phyloP scores from a whole-genome alignment of 768 basidiomycete species.

The Suillus subaureus region DNA sequence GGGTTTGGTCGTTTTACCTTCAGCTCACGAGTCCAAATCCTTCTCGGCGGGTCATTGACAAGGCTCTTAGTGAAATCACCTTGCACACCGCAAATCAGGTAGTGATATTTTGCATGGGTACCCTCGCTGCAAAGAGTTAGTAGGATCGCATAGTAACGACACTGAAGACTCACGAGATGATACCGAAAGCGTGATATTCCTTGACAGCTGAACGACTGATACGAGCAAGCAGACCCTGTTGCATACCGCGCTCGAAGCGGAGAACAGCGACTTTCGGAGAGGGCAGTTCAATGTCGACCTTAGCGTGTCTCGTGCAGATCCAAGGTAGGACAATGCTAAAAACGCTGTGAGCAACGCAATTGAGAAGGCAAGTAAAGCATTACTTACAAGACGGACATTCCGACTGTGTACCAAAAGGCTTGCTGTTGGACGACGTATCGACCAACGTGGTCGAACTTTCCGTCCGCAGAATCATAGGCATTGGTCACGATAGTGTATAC shows the following conservation, averaged over 20 bases:
- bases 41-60: slow-evolving; percentile 67
- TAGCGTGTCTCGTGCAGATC: slow-evolving; percentile 73
- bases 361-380: not conserved
- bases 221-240: slow-evolving; percentile 75
- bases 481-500: slow-evolving; percentile 68
- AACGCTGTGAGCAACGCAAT: slow-evolving; percentile 13
- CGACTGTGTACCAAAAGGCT: slow-evolving; percentile 75
- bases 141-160: slow-evolving; percentile 10
- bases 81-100: slow-evolving; percentile 81
- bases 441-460: slow-evolving; percentile 59
- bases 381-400: slow-evolving; percentile 73
- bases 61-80: slow-evolving; percentile 78
- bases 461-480: slow-evolving; percentile 56
- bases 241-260: slow-evolving; percentile 82
- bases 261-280: slow-evolving; percentile 79
- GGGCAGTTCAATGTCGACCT: slow-evolving; percentile 78
- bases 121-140: slow-evolving; percentile 54
- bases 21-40: slow-evolving; percentile 77
- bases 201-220: slow-evolving; percentile 72
- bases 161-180: slow-evolving; percentile 58
- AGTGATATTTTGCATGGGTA: slow-evolving; percentile 72
- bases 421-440: slow-evolving; percentile 62
- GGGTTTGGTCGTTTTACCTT: slow-evolving; percentile 52
- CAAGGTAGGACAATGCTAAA: slow-evolving; percentile 71
- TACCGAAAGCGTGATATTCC: slow-evolving; percentile 86